Conservation (phyloP, 139 green algal genomes). For the Pedinophyceae sp. region DNA sequence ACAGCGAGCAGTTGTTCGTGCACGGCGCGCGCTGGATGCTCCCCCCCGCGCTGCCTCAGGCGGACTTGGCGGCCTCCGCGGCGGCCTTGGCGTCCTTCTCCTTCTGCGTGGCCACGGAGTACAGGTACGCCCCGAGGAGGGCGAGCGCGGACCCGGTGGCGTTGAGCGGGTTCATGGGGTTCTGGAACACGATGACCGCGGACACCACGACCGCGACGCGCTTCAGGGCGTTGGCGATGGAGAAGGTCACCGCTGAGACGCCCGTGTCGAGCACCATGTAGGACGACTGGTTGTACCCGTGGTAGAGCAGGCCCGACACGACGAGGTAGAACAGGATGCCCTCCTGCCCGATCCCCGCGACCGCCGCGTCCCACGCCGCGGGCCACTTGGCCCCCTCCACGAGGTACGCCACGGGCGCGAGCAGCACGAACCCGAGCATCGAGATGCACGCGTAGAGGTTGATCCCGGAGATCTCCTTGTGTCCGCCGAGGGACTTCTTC, state of each 20-base stretch:
- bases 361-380: conserved; percentile 25
- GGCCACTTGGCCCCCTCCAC: conserved; percentile 42
- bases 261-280: conserved; percentile 80
- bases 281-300: conserved; percentile 76
- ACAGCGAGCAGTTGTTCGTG: too few relatives aligned
- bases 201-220: conserved; percentile 72
- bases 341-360: conserved; percentile 25
- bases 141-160: conserved; percentile 1
- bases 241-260: conserved; percentile 71
- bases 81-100: conserved; percentile 10
- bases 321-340: conserved; percentile 37
- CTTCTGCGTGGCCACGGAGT: conserved; percentile 1
- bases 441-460: conserved; percentile 83
- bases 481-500: conserved; percentile 74
- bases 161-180: conserved; percentile 16
- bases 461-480: conserved; percentile 76
- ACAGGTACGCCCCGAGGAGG: conserved; percentile 4
- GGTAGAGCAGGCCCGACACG: conserved; percentile 60
- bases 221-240: conserved; percentile 90
- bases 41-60: too few relatives aligned
- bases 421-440: conserved; percentile 61
- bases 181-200: conserved; percentile 47
- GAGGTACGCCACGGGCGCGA: conserved; percentile 38
- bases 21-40: too few relatives aligned
- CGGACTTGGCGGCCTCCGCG: too few relatives aligned